phyloP scores from a whole-genome alignment of 345 rosid genomes.

The Adansonia digitata region DNA sequence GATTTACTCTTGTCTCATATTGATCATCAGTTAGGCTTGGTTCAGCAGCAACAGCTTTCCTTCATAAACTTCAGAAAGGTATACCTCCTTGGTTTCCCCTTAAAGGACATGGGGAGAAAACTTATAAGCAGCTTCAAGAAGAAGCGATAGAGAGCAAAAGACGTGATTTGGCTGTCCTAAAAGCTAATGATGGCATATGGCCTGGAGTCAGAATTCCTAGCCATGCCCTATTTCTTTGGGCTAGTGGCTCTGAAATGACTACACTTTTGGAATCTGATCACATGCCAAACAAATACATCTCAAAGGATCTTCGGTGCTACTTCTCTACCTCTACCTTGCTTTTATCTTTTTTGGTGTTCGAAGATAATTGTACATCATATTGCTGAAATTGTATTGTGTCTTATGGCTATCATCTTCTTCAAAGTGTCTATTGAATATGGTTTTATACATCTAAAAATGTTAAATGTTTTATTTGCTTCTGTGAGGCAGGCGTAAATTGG shows the following conservation, averaged over 20 bases:
- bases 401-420: background rate
- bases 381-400: background rate
- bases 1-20: constrained; percentile 15
- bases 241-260: constrained; percentile 83
- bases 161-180: constrained; percentile 75
- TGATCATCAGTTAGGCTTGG: constrained; percentile 69
- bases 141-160: constrained; percentile 81
- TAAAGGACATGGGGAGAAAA: constrained; percentile 70
- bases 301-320: constrained; percentile 69
- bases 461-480: constrained; percentile 15
- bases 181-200: constrained; percentile 89
- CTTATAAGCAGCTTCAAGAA: constrained; percentile 70
- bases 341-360: background rate
- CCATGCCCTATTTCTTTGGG: constrained; percentile 93
- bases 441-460: background rate
- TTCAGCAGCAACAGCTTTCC: constrained; percentile 76
- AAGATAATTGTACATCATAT: constrained; percentile 2
- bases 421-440: background rate
- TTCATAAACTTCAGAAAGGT: constrained; percentile 85
- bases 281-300: constrained; percentile 93
- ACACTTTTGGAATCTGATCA: constrained; percentile 67
- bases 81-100: constrained; percentile 86
- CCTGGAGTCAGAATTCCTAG: constrained; percentile 86
- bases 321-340: background rate
- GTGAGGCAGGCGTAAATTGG: constrained; percentile 46